Evolutionary conservation across 164 flowering plant genomes (phyloP).

Genomic region (Vitis vinifera): ASM3070453v1 NC_081812.1:22337501-22338000

Average conservation of each 20-base stretch:
- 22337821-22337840: slow-evolving; percentile 14
- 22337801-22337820: slow-evolving; percentile 15
- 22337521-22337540: slow-evolving; percentile 9
- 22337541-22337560: slow-evolving; percentile 5
- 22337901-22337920: slow-evolving; percentile 6
- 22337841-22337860: background rate
- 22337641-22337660: background rate
- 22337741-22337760: slow-evolving; percentile 15
- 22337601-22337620: too few species aligned
- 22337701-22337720: background rate
- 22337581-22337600: too few species aligned
- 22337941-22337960: slow-evolving; percentile 14
- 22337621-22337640: background rate
- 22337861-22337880: background rate
- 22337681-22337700: background rate
- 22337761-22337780: slow-evolving; percentile 16
- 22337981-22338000: too few species aligned
- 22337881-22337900: background rate
- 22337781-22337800: slow-evolving; percentile 34
- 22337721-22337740: slow-evolving; percentile 30
- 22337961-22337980: too few species aligned
- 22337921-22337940: slow-evolving; percentile 30
- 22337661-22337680: background rate
- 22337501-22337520: too few species aligned
- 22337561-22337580: background rate